phyloP scores from a whole-genome alignment of 1,284 basidiomycete species.

The Ceratobasidium sp. region DNA sequence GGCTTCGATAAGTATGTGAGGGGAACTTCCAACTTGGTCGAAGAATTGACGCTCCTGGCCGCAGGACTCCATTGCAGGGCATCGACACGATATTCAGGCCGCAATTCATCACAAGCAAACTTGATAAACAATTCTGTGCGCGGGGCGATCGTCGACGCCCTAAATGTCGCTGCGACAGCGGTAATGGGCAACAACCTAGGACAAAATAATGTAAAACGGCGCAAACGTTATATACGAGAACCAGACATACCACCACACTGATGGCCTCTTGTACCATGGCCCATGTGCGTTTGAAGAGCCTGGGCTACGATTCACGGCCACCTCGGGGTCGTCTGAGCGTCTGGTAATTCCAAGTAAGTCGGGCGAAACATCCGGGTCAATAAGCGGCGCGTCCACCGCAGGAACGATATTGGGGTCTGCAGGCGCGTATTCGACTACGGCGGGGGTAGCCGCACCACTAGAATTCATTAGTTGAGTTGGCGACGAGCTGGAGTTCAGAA shows the following conservation, averaged over 20 bases:
- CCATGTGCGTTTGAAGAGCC: not conserved
- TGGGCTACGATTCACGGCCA: not conserved
- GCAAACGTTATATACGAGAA: not conserved
- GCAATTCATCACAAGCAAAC: conserved; percentile 47
- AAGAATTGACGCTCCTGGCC: not conserved
- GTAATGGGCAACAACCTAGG: conserved; percentile 47
- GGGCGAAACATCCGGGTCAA: conserved; percentile 12
- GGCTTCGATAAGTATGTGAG: conserved; percentile 8
- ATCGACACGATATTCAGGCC: conserved; percentile 47
- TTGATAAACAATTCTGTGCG: conserved; percentile 48
- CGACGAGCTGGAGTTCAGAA: not conserved
- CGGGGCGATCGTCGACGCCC: conserved; percentile 46
- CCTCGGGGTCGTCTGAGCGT: not conserved
- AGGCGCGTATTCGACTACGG: conserved; percentile 6
- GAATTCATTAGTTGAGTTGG: not conserved
- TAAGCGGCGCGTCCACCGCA: conserved; percentile 15
- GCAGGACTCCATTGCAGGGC: not conserved
- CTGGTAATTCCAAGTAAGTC: conserved; percentile 13
- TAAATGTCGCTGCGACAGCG: conserved; percentile 35
- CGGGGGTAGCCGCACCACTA: not conserved
- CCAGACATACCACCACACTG: conserved; percentile 45
- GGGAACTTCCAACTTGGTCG: not conserved
- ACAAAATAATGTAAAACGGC: not conserved
- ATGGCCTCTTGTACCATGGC: conserved; percentile 45
- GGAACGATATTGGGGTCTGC: conserved; percentile 32